Evolutionary conservation across 805 yeast species (phyloP), one percentile per base, ranked within the genome.

Genomic region (Wickerhamomyces mucosus): DNA sequence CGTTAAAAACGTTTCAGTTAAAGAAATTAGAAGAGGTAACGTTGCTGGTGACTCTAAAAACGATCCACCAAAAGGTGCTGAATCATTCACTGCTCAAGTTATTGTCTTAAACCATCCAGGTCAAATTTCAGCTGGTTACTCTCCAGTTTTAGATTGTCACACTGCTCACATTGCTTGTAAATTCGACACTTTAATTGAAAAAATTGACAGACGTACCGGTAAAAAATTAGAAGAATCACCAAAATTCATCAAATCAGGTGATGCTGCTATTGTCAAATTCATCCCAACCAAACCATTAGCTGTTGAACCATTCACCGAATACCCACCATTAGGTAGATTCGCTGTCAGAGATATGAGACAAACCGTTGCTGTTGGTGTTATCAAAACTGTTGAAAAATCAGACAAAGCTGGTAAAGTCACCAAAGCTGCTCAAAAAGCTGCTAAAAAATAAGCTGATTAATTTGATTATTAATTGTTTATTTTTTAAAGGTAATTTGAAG

Each of bases 341-440:
- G 88, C 86, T 63, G 95, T 85, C 75, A 85, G 95, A 81, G 95
- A 86, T 72, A 85, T 86, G 95, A 81, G 95, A 79, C 95, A 85
- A 72, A 85, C 96, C 56, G 95, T 86, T 58, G 96, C 96, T 63
- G 96, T 88, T 67, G 96, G 95, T 86, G 96, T 86, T 63, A 82
- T 86, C 89, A 86, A 86, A 80, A 67, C 85, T 48, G 94, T 83
- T 56, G 92, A 73, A 58, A 83, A 84, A 79, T 59, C 81, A 48
- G 78, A 74, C 67, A 67, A 67, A 59, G 83, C 85, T 58, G 88
- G 84, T 70, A 83, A 84, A 85, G 92, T 83, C 57, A 83, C 95
- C 88, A 83, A 84, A 85, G 83, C 95, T 67, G 95, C 94, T 66
- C 42, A 35, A 33, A 45, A 48, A 35, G 50, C 45, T 24, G 35